Conservation (phyloP, 2,329 filamentous ascomycete species). For the Sclerotinia subarctica region DNA sequence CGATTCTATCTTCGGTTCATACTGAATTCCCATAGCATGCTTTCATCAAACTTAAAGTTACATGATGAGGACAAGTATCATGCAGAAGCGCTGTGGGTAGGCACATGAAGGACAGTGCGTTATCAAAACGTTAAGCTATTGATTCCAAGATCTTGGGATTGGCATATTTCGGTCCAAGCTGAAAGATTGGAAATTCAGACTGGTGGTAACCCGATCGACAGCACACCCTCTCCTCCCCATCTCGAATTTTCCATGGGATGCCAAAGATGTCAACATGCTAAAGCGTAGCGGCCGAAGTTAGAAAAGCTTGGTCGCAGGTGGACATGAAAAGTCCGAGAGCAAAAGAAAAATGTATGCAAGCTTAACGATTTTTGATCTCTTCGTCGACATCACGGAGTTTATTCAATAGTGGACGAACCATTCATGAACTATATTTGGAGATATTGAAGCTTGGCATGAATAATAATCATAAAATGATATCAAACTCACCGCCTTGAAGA, state of each 20-base stretch:
- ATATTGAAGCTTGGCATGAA: neutral
- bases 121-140: slow-evolving; percentile 12
- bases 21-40: neutral
- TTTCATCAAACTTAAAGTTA: neutral
- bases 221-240: neutral
- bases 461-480: neutral
- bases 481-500: neutral
- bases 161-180: neutral
- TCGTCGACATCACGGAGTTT: neutral
- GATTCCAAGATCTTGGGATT: neutral
- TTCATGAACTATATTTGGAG: slow-evolving; percentile 1
- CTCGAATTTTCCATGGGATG: neutral
- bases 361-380: neutral
- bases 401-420: neutral
- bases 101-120: neutral
- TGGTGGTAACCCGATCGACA: neutral
- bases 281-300: neutral
- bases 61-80: neutral
- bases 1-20: neutral
- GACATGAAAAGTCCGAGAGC: neutral
- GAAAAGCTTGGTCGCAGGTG: neutral
- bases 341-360: too few relatives aligned
- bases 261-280: neutral
- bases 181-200: neutral
- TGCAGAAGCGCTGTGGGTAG: neutral